Base-by-base conservation (phyloP, 2,329 filamentous ascomycete species). In the Sclerotinia minor region DNA sequence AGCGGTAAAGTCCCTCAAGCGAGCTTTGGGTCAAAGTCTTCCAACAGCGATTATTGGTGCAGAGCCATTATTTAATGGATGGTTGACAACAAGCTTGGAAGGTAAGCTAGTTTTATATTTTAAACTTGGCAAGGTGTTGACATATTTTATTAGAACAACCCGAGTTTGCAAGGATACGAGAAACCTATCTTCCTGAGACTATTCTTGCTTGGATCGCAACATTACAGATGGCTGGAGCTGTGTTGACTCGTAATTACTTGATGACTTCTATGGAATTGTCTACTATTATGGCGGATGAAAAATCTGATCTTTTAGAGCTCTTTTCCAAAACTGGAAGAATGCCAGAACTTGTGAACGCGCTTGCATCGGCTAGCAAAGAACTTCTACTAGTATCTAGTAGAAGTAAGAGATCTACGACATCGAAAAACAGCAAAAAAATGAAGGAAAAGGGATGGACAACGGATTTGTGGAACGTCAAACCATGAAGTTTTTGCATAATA, bases 251-350 rank as follows among this genome's bases (percentile, higher is more conserved):
- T 54, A 91, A 94, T 68, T 86, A 90, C 72, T 83, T 96, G 24
- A 84, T 95, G 35, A 89, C 94, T 76, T 91, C 89, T 74, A 94
- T 99, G 91, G 92, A 97, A 69, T 82, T 99, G 21, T 89, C 92
- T 1, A 87, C 89, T 1, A 77, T 88, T 2, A 85, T 97, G 63
- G 92, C 94, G 2, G 87, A 90, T 67, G 86, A 88, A 71, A 85
- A 84, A 69, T 88, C 88, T 32, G 88, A 89, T 72, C 79, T 94
- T 52, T 86, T 89, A 1, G 79, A 82, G 32, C 84, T 86, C 55
- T 91, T 95, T 72, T 78, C 88, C 66, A 82, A 84, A 66, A 84
- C 87, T 3, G 84, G 84, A 44, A 85, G 90, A 58, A 90, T 94
- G 87, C 85, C 86, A 74, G 91, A 94, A 80, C 81, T 95, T 52